A percentile compares a stretch with the other conserved stretches of the same genome.
Conservation (phyloP, 2,329 filamentous ascomycete species). For the Capronia coronata region DNA sequence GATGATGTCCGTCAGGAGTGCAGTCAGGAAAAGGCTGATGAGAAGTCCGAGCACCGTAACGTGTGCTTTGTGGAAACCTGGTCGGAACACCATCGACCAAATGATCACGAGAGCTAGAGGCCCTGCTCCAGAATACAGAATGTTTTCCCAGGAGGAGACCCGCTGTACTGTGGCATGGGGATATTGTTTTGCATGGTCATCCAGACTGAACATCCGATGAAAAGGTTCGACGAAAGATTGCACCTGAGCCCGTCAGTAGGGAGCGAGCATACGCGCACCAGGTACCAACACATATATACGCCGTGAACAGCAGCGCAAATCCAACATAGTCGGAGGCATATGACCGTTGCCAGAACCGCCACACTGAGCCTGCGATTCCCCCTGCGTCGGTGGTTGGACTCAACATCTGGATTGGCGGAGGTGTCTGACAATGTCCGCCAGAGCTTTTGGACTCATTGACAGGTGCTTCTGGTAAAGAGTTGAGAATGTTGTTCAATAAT, state of each 20-base stretch:
- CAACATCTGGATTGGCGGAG: constrained; percentile 7
- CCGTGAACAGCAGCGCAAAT: constrained; percentile 60
- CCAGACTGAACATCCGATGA: constrained; percentile 87
- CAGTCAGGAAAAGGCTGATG: constrained; percentile 68
- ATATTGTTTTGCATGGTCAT: constrained; percentile 76
- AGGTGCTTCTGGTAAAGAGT: not conserved
- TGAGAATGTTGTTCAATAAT: not conserved
- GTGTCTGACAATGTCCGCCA: not conserved
- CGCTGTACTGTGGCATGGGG: constrained; percentile 79
- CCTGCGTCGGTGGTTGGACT: constrained; percentile 6
- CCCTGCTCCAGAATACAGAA: constrained; percentile 68
- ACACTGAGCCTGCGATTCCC: constrained; percentile 43
- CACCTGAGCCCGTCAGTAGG: constrained; percentile 48
- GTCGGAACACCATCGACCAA: constrained; percentile 58
- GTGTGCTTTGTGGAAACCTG: constrained; percentile 71
- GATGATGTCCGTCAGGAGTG: constrained; percentile 79
- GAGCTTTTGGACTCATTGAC: not conserved
- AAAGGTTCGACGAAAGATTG: constrained; percentile 72
- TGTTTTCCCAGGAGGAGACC: constrained; percentile 65
- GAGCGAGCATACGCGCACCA: not conserved
- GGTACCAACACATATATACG: constrained; percentile 47
- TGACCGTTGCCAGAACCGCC: constrained; percentile 57
- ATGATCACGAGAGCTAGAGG: constrained; percentile 62
- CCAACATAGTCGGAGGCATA: constrained; percentile 87
- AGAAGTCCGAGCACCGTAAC: constrained; percentile 75